Percentiles rank a stretch among this genome's conserved stretches.
phyloP scores from a whole-genome alignment of 805 yeast species.

The Kodamaea jinghongensis region DNA sequence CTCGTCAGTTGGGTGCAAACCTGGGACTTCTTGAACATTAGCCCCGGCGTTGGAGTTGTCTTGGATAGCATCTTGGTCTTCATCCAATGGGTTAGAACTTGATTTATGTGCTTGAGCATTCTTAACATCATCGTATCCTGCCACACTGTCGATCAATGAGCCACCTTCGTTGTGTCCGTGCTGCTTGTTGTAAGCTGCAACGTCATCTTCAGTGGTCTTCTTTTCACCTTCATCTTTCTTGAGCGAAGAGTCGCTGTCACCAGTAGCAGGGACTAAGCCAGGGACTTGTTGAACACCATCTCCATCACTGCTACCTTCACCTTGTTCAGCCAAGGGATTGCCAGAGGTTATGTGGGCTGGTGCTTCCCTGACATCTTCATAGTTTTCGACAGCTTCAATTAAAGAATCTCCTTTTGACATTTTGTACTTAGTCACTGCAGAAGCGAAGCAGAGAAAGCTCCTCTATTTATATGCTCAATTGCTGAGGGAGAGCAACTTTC shows the following conservation, averaged over 20 bases:
- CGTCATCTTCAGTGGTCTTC: constrained; percentile 21
- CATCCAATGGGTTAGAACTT: too few relatives aligned
- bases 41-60: too few relatives aligned
- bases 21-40: too few relatives aligned
- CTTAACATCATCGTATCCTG: constrained; percentile 16
- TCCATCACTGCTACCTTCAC: neutral
- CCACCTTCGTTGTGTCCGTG: constrained; percentile 22
- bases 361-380: constrained; percentile 16
- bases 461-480: too few relatives aligned
- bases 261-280: constrained; percentile 14
- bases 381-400: constrained; percentile 15
- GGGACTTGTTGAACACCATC: constrained; percentile 20
- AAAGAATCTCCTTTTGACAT: constrained; percentile 1
- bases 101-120: constrained; percentile 15
- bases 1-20: too few relatives aligned
- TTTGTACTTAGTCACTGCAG: too few relatives aligned
- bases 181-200: constrained; percentile 27
- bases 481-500: too few relatives aligned
- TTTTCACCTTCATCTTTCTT: neutral
- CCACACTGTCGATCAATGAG: constrained; percentile 29
- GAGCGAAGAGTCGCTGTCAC: constrained; percentile 1
- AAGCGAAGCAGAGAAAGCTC: too few relatives aligned
- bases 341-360: constrained; percentile 11
- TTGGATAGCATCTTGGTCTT: too few relatives aligned
- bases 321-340: neutral